Conservation (phyloP, 1,284 basidiomycete species). For the Rhizopogon parksii region DNA sequence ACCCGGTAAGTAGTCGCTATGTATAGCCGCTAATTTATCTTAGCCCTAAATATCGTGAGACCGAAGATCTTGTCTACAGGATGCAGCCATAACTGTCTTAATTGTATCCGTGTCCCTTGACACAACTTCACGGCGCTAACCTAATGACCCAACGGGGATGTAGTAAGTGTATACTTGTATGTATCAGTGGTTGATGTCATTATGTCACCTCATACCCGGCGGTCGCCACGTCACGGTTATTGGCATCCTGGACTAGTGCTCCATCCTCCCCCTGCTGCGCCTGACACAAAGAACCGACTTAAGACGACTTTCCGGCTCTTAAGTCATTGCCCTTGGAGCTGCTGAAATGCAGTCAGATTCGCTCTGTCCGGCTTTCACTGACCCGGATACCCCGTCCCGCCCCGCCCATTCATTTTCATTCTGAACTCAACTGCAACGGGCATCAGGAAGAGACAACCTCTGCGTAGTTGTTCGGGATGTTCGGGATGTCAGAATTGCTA, state of each 20-base stretch:
- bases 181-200: too few species aligned
- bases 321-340: neutral
- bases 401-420: neutral
- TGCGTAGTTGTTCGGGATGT: neutral
- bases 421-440: neutral
- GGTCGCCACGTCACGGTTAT: too few species aligned
- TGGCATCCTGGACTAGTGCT: neutral
- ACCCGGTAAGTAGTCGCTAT: neutral
- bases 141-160: too few species aligned
- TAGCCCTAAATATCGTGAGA: neutral
- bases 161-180: too few species aligned
- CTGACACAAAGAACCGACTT: neutral
- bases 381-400: too few species aligned
- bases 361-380: neutral
- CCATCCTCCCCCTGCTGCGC: neutral
- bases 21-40: neutral
- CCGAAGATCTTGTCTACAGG: conserved; percentile 1
- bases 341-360: neutral
- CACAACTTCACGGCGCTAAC: neutral
- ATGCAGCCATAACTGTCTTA: neutral
- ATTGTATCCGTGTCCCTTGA: neutral
- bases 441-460: neutral
- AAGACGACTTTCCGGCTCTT: neutral
- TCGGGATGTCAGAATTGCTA: neutral
- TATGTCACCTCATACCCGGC: neutral